Base-by-base conservation (phyloP, 441 rosid species). In the Adansonia gregorii region DNA sequence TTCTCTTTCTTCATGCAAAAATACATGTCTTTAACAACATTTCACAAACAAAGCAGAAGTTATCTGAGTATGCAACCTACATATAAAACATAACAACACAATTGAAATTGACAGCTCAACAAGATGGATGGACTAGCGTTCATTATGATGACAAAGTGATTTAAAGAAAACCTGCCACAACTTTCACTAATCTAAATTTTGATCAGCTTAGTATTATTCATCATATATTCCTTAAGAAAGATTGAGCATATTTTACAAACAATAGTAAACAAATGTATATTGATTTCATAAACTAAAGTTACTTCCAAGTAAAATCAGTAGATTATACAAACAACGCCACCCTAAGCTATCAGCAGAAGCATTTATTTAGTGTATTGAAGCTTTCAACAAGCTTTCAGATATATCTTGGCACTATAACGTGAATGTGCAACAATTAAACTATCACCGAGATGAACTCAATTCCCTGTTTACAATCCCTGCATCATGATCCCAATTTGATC, bases 361-460 rank as follows among this genome's bases (percentile, higher is more conserved):
- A 2, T 39, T 6, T n/a, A 24, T 72, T 56, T 27, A 45, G 75
- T 39, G 75, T 6, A 72, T 10, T 43, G 7, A 56, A 39, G 24
- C 52, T 39, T 56, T 41, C 19, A 17, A 72, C 11, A 56, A 56
- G 35, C 39, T 72, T 72, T 72, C 63, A 72, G 41, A 72, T 17
- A 56, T 7, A 55, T 41, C 7, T 72, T 2, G 35, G 65, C 51
- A 55, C 52, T 3, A 35, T 39, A 39, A 11, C 39, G 19, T 72
- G 65, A 55, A 55, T 72, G 55, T 11, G 65, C 52, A 56, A 56
- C 35, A 39, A 55, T 5, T 2, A 39, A 46, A 56, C 12, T 31
- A 19, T 55, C 52, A 39, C 20, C 1, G 19, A 39, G 39, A 56
- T 11, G 52, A 72, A 72, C 41, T 54, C 75, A 72, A 55, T 55